Base-by-base conservation (phyloP, 2,329 filamentous ascomycete genomes). In the Phialemoniopsis sp. region DNA sequence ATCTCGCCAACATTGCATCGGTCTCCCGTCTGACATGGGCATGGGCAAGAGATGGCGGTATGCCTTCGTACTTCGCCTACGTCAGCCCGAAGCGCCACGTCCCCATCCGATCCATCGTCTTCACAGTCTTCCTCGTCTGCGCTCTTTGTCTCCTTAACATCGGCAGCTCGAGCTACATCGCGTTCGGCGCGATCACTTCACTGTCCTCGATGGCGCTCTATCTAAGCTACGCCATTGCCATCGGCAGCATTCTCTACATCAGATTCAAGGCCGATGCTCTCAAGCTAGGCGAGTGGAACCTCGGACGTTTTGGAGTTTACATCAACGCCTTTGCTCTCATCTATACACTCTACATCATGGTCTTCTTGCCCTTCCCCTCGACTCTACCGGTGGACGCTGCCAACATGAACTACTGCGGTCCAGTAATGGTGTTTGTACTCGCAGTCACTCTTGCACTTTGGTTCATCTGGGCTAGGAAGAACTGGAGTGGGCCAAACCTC, bases 21-120 rank as follows among this genome's bases (percentile, higher is more conserved):
- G 66, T 66, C 1, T 69, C 68, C 1, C 64, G 70, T 4, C 49
- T 73, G 2, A 65, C 67, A 1, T 74, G 70, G 70, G 66, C 66
- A 0, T 74, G 71, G 56, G 64, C 70, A 12, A 52, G 64, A 5
- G 71, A 74, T 39, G 66, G 66, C 4, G 70, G 65, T 6, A 36
- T 47, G 29, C 43, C 45, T 3, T 31, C 29, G 12, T 42, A 33
- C 13, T 49, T 50, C 28, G 32, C 37, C 18, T 16, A 44, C 29
- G 43, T 66, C 33, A 56, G 60, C 39, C 46, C 45, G 6, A 56
- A 49, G 6, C 51, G 53, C 29, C 49, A 53, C 31, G 57, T 63
- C 31, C 65, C 66, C 1, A 49, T 58, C 31, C 62, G 62, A 8
- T 58, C 63, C 4, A 53, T 68, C 19, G 47, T 56, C 34, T 46